A percentile compares a stretch with the other conserved stretches of the same genome.
phyloP scores from a whole-genome alignment of 495 filamentous ascomycete genomes.

The Hyaloscypha variabilis region DNA sequence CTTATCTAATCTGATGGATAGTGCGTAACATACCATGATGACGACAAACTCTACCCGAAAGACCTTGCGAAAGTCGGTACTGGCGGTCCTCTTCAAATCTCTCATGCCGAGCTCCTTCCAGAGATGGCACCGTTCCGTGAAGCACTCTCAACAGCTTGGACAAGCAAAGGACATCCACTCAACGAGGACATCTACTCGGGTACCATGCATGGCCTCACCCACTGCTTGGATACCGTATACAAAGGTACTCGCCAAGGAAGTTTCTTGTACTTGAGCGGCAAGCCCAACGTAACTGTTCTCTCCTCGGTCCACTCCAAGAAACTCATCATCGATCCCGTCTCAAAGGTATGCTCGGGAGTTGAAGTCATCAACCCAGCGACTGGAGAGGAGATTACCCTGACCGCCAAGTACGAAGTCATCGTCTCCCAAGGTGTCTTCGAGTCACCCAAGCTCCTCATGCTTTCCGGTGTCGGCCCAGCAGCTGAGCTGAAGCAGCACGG shows the following conservation, averaged over 20 bases:
- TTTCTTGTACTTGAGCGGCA: slow-evolving; percentile 53
- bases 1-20: no score
- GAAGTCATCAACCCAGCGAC: background rate
- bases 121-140: slow-evolving; percentile 58
- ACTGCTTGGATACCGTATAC: slow-evolving; percentile 60
- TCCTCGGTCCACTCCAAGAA: slow-evolving; percentile 50
- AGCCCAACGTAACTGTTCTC: slow-evolving; percentile 58
- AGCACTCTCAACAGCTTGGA: slow-evolving; percentile 57
- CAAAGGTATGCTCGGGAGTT: slow-evolving; percentile 30
- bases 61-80: slow-evolving; percentile 38
- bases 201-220: slow-evolving; percentile 55
- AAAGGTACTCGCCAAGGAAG: slow-evolving; percentile 57
- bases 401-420: slow-evolving; percentile 30
- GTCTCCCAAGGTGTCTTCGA: slow-evolving; percentile 24
- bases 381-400: slow-evolving; percentile 14
- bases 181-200: slow-evolving; percentile 60
- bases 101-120: slow-evolving; percentile 56
- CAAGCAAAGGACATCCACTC: slow-evolving; percentile 51
- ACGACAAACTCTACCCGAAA: slow-evolving; percentile 44
- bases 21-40: slow-evolving; percentile 49
- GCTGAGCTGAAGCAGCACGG: slow-evolving; percentile 45
- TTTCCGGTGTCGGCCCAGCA: slow-evolving; percentile 27
- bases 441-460: slow-evolving; percentile 26
- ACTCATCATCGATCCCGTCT: slow-evolving; percentile 52
- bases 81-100: slow-evolving; percentile 50